phyloP scores from a whole-genome alignment of 2,329 filamentous ascomycete genomes.

The Fusarium sp. region DNA sequence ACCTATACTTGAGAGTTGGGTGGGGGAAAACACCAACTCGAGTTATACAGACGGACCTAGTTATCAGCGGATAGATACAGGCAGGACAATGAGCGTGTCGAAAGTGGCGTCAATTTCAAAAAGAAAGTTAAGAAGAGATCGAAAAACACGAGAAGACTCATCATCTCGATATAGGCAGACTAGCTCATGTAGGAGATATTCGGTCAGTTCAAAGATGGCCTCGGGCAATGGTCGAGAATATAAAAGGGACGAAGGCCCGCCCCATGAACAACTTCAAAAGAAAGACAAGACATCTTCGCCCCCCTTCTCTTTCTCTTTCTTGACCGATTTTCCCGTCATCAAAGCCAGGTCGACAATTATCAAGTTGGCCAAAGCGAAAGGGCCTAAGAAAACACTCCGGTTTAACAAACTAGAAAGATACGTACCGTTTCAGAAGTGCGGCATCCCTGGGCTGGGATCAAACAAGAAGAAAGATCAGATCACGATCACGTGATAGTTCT shows the following conservation, averaged over 20 bases:
- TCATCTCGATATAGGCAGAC: slow-evolving; percentile 5
- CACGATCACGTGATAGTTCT: slow-evolving; percentile 22
- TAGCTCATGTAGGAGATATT: slow-evolving; percentile 6
- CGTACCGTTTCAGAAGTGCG: slow-evolving; percentile 32
- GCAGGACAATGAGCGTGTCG: background rate
- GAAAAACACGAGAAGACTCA: background rate
- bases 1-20: slow-evolving; percentile 29
- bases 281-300: slow-evolving; percentile 31
- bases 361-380: slow-evolving; percentile 40
- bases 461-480: slow-evolving; percentile 16
- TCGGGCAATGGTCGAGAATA: slow-evolving; percentile 41
- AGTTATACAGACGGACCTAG: slow-evolving; percentile 2
- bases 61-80: slow-evolving; percentile 10
- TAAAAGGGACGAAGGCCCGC: slow-evolving; percentile 45
- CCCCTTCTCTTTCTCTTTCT: slow-evolving; percentile 17
- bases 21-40: slow-evolving; percentile 29
- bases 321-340: slow-evolving; percentile 35
- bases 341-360: slow-evolving; percentile 38
- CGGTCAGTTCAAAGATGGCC: slow-evolving; percentile 29
- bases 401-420: slow-evolving; percentile 38
- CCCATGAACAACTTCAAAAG: slow-evolving; percentile 19
- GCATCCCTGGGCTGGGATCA: slow-evolving; percentile 3
- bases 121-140: slow-evolving; percentile 5
- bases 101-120: background rate
- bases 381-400: slow-evolving; percentile 28